Base-by-base conservation (phyloP, 2,329 filamentous ascomycete species). In the Ophiostoma populinum region DNA sequence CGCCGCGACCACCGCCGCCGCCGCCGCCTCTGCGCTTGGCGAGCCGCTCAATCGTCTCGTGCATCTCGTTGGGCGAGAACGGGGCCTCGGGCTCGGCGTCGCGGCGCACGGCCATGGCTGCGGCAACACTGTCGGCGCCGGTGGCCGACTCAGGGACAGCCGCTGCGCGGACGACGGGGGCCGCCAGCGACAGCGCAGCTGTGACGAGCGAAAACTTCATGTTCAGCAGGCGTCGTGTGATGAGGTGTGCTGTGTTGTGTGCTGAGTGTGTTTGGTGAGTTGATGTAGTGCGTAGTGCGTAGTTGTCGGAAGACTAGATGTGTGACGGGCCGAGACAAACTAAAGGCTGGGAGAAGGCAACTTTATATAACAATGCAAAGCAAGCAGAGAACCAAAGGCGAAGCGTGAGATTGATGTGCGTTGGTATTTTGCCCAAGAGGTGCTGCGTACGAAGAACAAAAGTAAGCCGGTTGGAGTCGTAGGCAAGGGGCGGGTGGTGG, bases 1-100 rank as follows among this genome's bases (percentile, higher is more conserved):
- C 30, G 26, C 40, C 30, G 7, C 41, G 20, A 8, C 41, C 33
- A 8, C 42, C 34, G 12, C 51, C 53, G 13, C 66, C 67, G 6
- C 70, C 70, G 32, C 71, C 70, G 24, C 70, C 70, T 46, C 67
- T 67, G 42, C 71, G 62, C 57, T 71, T 74, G 56, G 60, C 72
- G 16, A 75, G 51, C 21, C 35, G 37, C 32, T 36, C 16, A 24
- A 42, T 16, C 6, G 31, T 13, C 5, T 39, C 34, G 43, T 46
- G 29, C 35, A 27, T 24, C 25, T 35, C 29, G 17, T 29, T 13
- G 20, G 24, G 7, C 8, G 30, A 3, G 5, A 30, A 16, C 5
- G 30, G 20, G 4, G 32, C 24, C n/a, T 29, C 7, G 12, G 18
- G 37, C 13, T 20, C 24, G 20, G 9, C 19, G 4, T 32, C 30